These are phyloP conservation scores for Gracilaria gracilis DNA, from an alignment of 23 red algal genomes.

Conservation along the genomic window DNA sequence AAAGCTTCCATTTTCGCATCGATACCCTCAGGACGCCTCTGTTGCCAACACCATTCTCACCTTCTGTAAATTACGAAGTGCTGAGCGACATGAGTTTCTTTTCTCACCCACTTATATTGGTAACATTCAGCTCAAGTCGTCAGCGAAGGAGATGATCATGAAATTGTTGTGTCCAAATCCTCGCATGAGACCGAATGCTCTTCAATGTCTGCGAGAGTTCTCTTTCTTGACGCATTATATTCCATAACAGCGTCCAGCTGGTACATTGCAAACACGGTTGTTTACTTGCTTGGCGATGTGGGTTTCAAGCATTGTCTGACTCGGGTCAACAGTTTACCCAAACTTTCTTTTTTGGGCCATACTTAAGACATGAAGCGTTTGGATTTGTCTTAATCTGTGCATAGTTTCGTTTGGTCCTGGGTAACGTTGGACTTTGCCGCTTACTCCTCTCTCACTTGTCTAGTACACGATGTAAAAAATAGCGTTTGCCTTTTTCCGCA, in stretches of 20 bases:
- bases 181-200: constrained; percentile 48
- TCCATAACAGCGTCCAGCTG: neutral
- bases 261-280: neutral
- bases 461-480: neutral
- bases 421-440: neutral
- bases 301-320: neutral
- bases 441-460: constrained; percentile 6
- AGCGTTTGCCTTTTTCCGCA: neutral
- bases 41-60: constrained; percentile 40
- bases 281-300: neutral
- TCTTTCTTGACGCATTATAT: constrained; percentile 21
- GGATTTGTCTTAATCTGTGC: neutral
- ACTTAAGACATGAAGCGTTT: neutral
- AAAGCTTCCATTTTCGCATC: constrained; percentile 52
- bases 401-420: neutral
- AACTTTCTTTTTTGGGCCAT: constrained; percentile 10
- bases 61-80: constrained; percentile 56
- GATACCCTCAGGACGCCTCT: constrained; percentile 42
- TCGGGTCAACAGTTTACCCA: neutral
- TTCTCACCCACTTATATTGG: constrained; percentile 29
- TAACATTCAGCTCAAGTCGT: constrained; percentile 6
- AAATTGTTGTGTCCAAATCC: constrained; percentile 64
- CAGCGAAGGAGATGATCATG: constrained; percentile 31
- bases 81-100: constrained; percentile 43
- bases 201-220: constrained; percentile 50